Evolutionary conservation across 2,329 filamentous ascomycete genomes (phyloP).

Genomic region (Ophiostoma ips): DNA sequence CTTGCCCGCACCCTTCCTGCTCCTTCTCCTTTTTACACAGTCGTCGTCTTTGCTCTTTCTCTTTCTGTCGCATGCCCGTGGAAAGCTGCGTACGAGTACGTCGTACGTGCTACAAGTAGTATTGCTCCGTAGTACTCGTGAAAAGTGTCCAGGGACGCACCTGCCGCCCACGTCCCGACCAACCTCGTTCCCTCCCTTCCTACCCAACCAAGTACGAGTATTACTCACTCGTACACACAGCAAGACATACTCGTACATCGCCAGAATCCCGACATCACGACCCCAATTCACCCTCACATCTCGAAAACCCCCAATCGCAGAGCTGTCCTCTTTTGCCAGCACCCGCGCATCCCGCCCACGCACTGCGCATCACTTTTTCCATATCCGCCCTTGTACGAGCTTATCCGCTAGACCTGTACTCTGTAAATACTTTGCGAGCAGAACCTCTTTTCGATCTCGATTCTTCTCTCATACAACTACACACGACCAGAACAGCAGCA

Average conservation of each 20-base stretch:
- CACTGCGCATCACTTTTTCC: too few relatives aligned
- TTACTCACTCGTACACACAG: background rate
- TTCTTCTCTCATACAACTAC: too few relatives aligned
- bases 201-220: background rate
- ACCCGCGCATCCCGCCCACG: background rate
- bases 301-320: too few relatives aligned
- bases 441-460: conserved; percentile 1
- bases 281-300: background rate
- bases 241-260: too few relatives aligned
- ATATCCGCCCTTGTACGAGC: too few relatives aligned
- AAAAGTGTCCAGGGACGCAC: background rate
- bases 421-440: background rate
- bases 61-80: background rate
- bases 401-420: too few relatives aligned
- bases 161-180: background rate
- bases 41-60: conserved; percentile 1
- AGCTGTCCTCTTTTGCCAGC: background rate
- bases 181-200: background rate
- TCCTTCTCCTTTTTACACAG: background rate
- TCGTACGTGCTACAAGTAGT: too few relatives aligned
- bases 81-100: background rate
- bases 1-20: background rate
- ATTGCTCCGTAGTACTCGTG: background rate
- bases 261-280: conserved; percentile 1
- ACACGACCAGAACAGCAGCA: too few relatives aligned